Conservation (phyloP, 192 early-diverging fungal genomes). For the Coemansia sp. region DNA sequence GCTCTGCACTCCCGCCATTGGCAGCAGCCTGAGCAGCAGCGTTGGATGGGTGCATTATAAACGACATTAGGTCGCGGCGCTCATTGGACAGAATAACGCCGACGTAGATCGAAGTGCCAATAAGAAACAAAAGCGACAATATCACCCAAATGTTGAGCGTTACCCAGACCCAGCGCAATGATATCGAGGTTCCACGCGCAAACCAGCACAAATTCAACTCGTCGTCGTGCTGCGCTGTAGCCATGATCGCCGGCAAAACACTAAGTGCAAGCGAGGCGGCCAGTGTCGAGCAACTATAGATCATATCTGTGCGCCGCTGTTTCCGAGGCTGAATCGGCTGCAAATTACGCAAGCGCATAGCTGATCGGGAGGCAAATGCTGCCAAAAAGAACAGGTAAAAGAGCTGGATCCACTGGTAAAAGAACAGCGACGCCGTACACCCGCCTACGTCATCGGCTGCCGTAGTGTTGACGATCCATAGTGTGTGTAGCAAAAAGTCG, state of each 20-base stretch:
- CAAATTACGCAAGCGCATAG: slow-evolving; percentile 42
- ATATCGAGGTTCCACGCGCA: slow-evolving; percentile 6
- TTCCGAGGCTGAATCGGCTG: slow-evolving; percentile 17
- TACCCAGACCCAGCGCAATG: slow-evolving; percentile 51
- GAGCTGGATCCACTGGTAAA: slow-evolving; percentile 43
- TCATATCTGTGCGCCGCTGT: slow-evolving; percentile 24
- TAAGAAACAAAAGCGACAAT: slow-evolving; percentile 35
- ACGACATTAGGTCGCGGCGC: slow-evolving; percentile 36
- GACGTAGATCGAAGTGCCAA: slow-evolving; percentile 31
- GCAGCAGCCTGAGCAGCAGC: not conserved
- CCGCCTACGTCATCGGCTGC: not conserved
- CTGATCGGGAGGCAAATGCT: slow-evolving; percentile 35
- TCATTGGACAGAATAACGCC: slow-evolving; percentile 44
- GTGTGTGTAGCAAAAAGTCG: slow-evolving; percentile 33
- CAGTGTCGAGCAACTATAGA: slow-evolving; percentile 20
- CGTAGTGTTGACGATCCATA: slow-evolving; percentile 46
- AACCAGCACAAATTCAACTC: slow-evolving; percentile 39
- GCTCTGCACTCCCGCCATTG: not conserved
- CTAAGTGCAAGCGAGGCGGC: slow-evolving; percentile 31
- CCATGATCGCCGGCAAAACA: slow-evolving; percentile 40
- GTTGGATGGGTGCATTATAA: slow-evolving; percentile 16
- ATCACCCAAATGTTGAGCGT: slow-evolving; percentile 45
- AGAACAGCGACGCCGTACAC: slow-evolving; percentile 42
- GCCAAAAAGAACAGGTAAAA: slow-evolving; percentile 50
- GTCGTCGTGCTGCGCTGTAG: slow-evolving; percentile 20